Base-by-base conservation (phyloP, 352 stramenopile genomes). In the Pythium plurisporium region DNA sequence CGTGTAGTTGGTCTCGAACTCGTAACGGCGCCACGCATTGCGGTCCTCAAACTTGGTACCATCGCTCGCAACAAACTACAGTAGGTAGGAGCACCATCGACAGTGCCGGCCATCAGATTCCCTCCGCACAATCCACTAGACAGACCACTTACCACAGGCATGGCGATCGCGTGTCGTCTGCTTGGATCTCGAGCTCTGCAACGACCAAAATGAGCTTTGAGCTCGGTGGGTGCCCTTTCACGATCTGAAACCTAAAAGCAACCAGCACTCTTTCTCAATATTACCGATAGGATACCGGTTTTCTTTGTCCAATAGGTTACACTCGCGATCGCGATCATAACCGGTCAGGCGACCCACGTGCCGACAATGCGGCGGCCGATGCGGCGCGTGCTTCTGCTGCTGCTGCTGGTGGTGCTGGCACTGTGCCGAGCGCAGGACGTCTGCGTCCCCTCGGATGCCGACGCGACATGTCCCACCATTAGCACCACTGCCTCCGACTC, bases 1-100 rank as follows among this genome's bases (percentile, higher is more conserved):
- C 46, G 89, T 95, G 70, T 94, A 97, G 50, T 93, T 93, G 44
- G 83, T 93, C 55, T 96, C 85, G 64, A 96, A 96, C 68, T 97
- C 87, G 59, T 97, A 95, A 52, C 88, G 79, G 33, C 84, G 76
- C 77, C 86, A 96, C 20, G 73, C 74, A 41, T 76, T 66, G 46
- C 86, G 80, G 64, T 96, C 82, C 34, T 86, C 75, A 29, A 97
- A 97, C 64, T 77, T 77, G 37, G 72, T 95, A 19, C 89, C 87
- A 62, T 96, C 87, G n/a, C 70, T 89, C n/a, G 87, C 86, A 25
- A 76, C 85, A 59, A 94, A 96, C 55, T 76, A 55, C 10, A n/a
- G n/a, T n/a, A n/a, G n/a, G n/a, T n/a, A n/a, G n/a, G n/a, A n/a
- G n/a, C n/a, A n/a, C n/a, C n/a, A n/a, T n/a, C n/a, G n/a, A n/a